Conservation (phyloP, 2,329 filamentous ascomycete species). For the Sclerotinia borealis region DNA sequence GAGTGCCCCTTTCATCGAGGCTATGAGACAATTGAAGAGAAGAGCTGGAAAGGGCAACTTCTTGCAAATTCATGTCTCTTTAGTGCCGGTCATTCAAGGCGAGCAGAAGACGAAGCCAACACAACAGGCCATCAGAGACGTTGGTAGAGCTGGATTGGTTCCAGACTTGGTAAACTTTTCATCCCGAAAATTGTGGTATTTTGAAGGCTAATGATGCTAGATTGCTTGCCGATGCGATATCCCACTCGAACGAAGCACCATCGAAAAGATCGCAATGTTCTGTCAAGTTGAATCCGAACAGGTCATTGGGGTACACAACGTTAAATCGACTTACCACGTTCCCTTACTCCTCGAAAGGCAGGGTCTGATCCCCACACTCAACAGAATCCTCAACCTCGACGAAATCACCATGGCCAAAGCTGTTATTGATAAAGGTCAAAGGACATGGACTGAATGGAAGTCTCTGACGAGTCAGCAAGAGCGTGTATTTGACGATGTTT, state of each 20-base stretch:
- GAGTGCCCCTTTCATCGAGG: constrained; percentile 81
- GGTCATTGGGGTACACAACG: constrained; percentile 83
- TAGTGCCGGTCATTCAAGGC: constrained; percentile 62
- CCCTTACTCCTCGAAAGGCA: constrained; percentile 86
- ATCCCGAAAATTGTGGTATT: background rate
- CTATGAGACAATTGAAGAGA: constrained; percentile 70
- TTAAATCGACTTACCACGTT: constrained; percentile 88
- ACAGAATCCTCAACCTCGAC: constrained; percentile 59
- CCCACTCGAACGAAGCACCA: constrained; percentile 64
- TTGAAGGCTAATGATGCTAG: constrained; percentile 36
- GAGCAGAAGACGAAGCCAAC: constrained; percentile 98
- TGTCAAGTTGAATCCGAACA: constrained; percentile 84
- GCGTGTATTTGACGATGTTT: constrained; percentile 61
- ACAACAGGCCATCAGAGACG: constrained; percentile 76
- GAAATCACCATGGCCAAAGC: constrained; percentile 45
- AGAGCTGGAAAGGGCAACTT: constrained; percentile 74
- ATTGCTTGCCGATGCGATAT: constrained; percentile 89
- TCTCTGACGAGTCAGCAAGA: constrained; percentile 59
- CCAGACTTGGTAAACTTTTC: constrained; percentile 54
- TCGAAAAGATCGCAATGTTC: constrained; percentile 81
- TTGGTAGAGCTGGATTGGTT: constrained; percentile 38
- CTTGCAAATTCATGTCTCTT: constrained; percentile 81
- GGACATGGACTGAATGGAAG: constrained; percentile 72
- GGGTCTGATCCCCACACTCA: constrained; percentile 63
- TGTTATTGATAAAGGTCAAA: constrained; percentile 55